These are phyloP conservation scores for Leccinum solheimii DNA, from an alignment of 1,284 basidiomycete genomes.

Conservation along the genomic window DNA sequence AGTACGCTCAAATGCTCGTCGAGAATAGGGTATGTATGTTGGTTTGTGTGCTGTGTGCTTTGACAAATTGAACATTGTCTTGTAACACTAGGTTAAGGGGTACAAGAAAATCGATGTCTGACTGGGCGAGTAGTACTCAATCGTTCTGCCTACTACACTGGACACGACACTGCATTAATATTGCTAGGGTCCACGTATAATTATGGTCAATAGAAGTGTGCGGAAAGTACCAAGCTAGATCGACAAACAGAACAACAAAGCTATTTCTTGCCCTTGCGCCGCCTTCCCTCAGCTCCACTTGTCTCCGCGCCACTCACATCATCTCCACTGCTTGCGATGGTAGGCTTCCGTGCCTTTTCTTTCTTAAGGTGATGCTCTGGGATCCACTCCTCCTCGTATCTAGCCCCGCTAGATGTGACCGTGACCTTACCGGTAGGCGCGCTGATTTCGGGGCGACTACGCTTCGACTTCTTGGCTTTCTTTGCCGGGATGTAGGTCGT, in stretches of 20 bases:
- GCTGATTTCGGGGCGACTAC: slow-evolving; percentile 43
- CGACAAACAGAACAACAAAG: not conserved
- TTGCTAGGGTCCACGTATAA: slow-evolving; percentile 7
- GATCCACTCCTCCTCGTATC: slow-evolving; percentile 92
- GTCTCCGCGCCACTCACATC: slow-evolving; percentile 62
- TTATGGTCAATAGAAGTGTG: slow-evolving; percentile 4
- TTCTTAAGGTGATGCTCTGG: slow-evolving; percentile 84
- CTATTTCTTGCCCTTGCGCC: slow-evolving; percentile 60
- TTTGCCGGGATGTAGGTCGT: slow-evolving; percentile 63
- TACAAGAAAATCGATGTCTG: slow-evolving; percentile 50
- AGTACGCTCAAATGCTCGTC: slow-evolving; percentile 80
- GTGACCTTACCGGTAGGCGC: slow-evolving; percentile 61
- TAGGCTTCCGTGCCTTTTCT: slow-evolving; percentile 51
- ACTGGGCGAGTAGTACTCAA: slow-evolving; percentile 4
- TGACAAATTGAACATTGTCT: slow-evolving; percentile 6
- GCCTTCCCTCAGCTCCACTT: slow-evolving; percentile 59
- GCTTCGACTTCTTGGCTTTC: slow-evolving; percentile 39
- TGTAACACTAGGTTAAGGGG: slow-evolving; percentile 47
- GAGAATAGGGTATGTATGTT: slow-evolving; percentile 79
- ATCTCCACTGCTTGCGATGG: slow-evolving; percentile 58
- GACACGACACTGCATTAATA: not conserved
- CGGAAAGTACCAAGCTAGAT: slow-evolving; percentile 1
- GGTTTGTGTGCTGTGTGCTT: not conserved
- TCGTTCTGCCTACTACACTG: not conserved
- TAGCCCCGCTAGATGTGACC: slow-evolving; percentile 69